Conservation (phyloP, 495 filamentous ascomycete genomes). For the Penicilliopsis zonata region DNA sequence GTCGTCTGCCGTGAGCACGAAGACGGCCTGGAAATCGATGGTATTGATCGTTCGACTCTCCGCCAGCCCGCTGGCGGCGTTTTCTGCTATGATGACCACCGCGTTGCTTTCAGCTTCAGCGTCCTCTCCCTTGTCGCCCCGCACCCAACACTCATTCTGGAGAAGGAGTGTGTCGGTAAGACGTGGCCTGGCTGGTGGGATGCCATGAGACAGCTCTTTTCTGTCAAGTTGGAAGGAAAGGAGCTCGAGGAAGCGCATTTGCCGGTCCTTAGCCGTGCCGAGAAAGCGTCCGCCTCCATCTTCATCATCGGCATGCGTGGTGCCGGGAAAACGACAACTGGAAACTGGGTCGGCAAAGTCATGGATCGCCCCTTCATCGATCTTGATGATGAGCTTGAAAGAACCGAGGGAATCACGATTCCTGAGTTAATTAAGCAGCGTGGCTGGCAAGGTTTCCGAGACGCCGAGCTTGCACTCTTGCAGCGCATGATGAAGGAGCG, state of each 20-base stretch:
- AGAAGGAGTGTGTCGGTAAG: constrained; percentile 90
- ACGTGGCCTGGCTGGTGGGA: constrained; percentile 99
- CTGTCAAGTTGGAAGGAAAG: constrained; percentile 57
- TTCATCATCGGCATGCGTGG: constrained; percentile 97
- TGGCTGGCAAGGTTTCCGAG: constrained; percentile 85
- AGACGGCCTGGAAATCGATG: constrained; percentile 81
- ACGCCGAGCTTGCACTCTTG: constrained; percentile 66
- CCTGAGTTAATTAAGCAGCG: constrained; percentile 67
- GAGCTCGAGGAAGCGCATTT: constrained; percentile 41
- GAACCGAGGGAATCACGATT: constrained; percentile 56
- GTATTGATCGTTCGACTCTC: constrained; percentile 48
- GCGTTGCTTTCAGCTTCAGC: constrained; percentile 96
- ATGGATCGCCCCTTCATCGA: constrained; percentile 73
- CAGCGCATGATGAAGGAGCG: constrained; percentile 60
- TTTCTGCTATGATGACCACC: constrained; percentile 95
- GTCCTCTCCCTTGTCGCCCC: constrained; percentile 75
- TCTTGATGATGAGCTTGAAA: constrained; percentile 78
- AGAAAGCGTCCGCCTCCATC: constrained; percentile 47
- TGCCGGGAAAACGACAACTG: constrained; percentile 91
- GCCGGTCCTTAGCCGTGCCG: constrained; percentile 12
- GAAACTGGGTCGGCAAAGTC: constrained; percentile 64
- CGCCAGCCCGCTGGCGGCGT: constrained; percentile 53
- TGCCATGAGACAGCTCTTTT: constrained; percentile 61
- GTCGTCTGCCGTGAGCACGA: constrained; percentile 78
- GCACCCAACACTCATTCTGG: constrained; percentile 61